These are phyloP conservation scores for Xerocomellus amylosporus DNA, from an alignment of 768 basidiomycete species.

Conservation along the genomic window DNA sequence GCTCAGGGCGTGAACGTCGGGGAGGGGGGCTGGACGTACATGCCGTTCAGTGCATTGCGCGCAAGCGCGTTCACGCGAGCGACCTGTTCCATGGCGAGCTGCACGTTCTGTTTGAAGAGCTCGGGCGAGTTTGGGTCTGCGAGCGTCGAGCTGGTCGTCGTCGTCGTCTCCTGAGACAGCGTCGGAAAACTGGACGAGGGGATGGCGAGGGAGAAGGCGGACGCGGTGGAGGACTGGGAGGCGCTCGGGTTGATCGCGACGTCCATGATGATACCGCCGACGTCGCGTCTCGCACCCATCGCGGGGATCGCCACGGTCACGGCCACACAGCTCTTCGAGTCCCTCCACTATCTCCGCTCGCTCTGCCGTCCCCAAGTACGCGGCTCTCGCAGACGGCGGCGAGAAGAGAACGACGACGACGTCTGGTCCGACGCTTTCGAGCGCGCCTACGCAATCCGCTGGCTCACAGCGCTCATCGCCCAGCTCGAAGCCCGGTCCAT, in stretches of 20 bases:
- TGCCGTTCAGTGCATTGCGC: slow-evolving; percentile 45
- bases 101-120: slow-evolving; percentile 58
- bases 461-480: slow-evolving; percentile 67
- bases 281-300: slow-evolving; percentile 53
- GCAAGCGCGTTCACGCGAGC: slow-evolving; percentile 48
- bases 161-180: slow-evolving; percentile 29
- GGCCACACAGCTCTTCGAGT: slow-evolving; percentile 39
- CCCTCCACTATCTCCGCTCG: slow-evolving; percentile 47
- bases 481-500: slow-evolving; percentile 24
- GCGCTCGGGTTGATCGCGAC: slow-evolving; percentile 3
- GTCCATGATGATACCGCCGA: slow-evolving; percentile 39
- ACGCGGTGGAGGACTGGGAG: slow-evolving; percentile 16
- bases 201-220: slow-evolving; percentile 20
- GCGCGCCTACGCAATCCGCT: slow-evolving; percentile 62
- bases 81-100: slow-evolving; percentile 47
- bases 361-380: slow-evolving; percentile 64
- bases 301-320: slow-evolving; percentile 38
- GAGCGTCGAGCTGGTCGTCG: slow-evolving; percentile 12
- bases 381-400: slow-evolving; percentile 47
- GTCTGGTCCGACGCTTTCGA: slow-evolving; percentile 65
- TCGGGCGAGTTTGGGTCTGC: slow-evolving; percentile 58
- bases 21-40: slow-evolving; percentile 41
- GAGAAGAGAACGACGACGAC: slow-evolving; percentile 2
- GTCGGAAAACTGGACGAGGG: slow-evolving; percentile 15
- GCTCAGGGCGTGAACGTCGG: neutral